These are phyloP conservation scores for Phyllosticta paracitricarpa DNA, from an alignment of 2,329 filamentous ascomycete genomes.

Conservation along the genomic window DNA sequence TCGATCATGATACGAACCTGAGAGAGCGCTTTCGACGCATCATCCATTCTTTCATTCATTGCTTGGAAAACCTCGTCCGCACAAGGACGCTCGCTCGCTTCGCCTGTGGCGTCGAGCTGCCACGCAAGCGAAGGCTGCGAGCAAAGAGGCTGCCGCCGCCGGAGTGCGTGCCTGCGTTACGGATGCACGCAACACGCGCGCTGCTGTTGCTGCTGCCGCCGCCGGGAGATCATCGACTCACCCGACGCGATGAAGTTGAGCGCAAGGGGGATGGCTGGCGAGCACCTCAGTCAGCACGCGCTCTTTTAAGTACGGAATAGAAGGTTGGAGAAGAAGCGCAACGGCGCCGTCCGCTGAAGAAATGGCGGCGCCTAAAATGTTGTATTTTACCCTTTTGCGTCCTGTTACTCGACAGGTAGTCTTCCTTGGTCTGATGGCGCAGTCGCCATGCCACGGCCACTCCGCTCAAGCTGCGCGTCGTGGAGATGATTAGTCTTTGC, in stretches of 20 bases:
- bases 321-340: neutral
- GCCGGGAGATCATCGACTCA: slow-evolving; percentile 47
- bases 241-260: slow-evolving; percentile 86
- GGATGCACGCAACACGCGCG: neutral
- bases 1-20: slow-evolving; percentile 11
- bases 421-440: slow-evolving; percentile 54
- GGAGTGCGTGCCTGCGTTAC: neutral
- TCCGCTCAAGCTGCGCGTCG: slow-evolving; percentile 49
- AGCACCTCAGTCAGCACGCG: neutral
- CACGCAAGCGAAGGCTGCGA: neutral
- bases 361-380: neutral
- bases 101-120: neutral
- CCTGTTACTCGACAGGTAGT: slow-evolving; percentile 67
- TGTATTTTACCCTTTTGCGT: slow-evolving; percentile 67
- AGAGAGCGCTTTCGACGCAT: neutral
- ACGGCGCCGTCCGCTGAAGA: neutral
- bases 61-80: neutral
- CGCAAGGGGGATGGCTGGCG: slow-evolving; percentile 63
- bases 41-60: neutral
- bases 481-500: slow-evolving; percentile 13
- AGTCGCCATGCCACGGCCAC: slow-evolving; percentile 46
- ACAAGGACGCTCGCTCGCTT: neutral
- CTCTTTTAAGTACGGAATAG: neutral
- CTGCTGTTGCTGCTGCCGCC: too few species aligned
- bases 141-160: neutral